Evolutionary conservation across 176 grass and related monocot species (phyloP).

Genomic region (Avena insularis): DNA sequence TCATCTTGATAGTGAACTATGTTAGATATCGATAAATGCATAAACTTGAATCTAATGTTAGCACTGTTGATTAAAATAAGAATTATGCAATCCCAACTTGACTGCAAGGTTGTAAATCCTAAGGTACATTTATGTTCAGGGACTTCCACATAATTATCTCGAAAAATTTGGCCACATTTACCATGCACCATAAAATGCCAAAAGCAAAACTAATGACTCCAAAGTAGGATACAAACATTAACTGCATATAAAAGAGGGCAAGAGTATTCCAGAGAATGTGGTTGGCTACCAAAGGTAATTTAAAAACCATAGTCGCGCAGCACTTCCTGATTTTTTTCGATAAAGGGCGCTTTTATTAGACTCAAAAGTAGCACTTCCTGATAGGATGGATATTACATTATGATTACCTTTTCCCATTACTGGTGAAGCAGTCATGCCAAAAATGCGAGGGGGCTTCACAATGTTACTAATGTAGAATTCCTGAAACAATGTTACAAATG

Average conservation of each 20-base stretch:
- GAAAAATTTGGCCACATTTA: background rate
- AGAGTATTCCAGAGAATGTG: slow-evolving; percentile 2
- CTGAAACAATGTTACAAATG: slow-evolving; percentile 55
- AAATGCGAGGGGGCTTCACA: slow-evolving; percentile 72
- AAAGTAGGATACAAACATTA: background rate
- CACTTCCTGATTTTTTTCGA: background rate
- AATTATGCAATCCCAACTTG: background rate
- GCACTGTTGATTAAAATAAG: background rate
- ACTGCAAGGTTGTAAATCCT: background rate
- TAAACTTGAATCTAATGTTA: slow-evolving; percentile 3
- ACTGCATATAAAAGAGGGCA: slow-evolving; percentile 9
- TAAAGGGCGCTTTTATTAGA: no score
- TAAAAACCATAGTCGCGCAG: background rate
- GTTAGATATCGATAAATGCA: background rate
- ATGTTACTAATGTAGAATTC: slow-evolving; percentile 70
- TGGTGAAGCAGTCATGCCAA: slow-evolving; percentile 97
- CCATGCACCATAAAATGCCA: background rate
- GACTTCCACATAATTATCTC: background rate
- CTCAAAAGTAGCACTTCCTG: background rate
- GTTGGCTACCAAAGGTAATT: slow-evolving; percentile 16
- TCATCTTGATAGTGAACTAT: background rate
- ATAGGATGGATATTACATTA: background rate
- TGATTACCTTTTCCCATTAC: slow-evolving; percentile 91
- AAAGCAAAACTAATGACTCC: background rate
- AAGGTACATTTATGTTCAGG: slow-evolving; percentile 9